Percentiles rank a stretch among this genome's conserved stretches.
phyloP scores from a whole-genome alignment of 768 basidiomycete species.

The Boletales sp. region DNA sequence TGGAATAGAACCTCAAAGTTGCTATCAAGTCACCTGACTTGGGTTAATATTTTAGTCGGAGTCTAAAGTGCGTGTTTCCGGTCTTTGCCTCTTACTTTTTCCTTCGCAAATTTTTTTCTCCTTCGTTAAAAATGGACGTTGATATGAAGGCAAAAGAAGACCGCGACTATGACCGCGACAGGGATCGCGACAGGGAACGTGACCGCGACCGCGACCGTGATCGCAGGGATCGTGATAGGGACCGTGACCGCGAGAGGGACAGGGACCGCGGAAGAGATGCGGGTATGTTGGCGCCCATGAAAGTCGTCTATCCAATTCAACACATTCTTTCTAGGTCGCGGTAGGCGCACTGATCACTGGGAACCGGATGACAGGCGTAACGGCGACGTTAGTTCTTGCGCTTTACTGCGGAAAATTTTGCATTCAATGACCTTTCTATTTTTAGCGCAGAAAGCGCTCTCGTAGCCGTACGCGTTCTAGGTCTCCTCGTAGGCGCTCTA shows the following conservation, averaged over 20 bases:
- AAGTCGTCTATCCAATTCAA: no score
- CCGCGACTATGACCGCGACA: constrained; percentile 57
- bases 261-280: constrained; percentile 50
- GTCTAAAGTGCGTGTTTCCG: constrained; percentile 5
- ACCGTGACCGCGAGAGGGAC: constrained; percentile 36
- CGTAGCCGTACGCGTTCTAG: constrained; percentile 66
- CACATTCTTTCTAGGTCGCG: constrained; percentile 34
- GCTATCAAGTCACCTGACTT: constrained; percentile 16
- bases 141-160: constrained; percentile 82
- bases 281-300: constrained; percentile 35
- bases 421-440: neutral
- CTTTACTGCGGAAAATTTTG: neutral
- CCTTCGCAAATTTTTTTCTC: constrained; percentile 2
- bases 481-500: constrained; percentile 61
- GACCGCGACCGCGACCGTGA: constrained; percentile 33
- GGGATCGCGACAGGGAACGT: constrained; percentile 43
- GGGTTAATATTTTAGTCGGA: constrained; percentile 13
- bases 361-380: constrained; percentile 77
- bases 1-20: no score
- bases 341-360: constrained; percentile 67
- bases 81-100: constrained; percentile 13
- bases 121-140: constrained; percentile 57
- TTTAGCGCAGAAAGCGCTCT: constrained; percentile 65
- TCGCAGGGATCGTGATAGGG: constrained; percentile 38
- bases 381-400: constrained; percentile 53